phyloP scores from a whole-genome alignment of 169 alveolate genomes.

The Babesia divergens region DNA sequence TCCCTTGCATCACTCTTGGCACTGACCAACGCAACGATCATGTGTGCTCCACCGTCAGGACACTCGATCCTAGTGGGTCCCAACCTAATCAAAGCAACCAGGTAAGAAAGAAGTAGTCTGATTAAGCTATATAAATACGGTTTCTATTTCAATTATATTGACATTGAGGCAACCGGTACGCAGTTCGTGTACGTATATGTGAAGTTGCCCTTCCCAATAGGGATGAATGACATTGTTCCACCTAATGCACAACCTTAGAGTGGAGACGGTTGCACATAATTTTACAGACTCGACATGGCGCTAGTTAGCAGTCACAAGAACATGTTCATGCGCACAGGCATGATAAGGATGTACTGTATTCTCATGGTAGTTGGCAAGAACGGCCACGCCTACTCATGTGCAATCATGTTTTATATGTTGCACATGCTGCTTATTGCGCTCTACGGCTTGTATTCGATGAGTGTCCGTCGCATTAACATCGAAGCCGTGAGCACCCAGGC shows the following conservation, averaged over 20 bases:
- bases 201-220: neutral
- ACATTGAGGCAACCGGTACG: neutral
- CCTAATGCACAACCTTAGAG: neutral
- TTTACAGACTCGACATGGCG: conserved; percentile 32
- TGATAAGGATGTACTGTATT: conserved; percentile 44
- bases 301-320: conserved; percentile 39
- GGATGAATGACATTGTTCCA: neutral
- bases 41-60: conserved; percentile 48
- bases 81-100: conserved; percentile 49
- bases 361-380: conserved; percentile 30
- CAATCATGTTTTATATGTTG: conserved; percentile 4
- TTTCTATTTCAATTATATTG: neutral
- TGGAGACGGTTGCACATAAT: neutral
- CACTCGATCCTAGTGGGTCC: conserved; percentile 62
- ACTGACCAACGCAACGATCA: conserved; percentile 38
- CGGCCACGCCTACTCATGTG: conserved; percentile 16
- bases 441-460: conserved; percentile 19
- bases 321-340: conserved; percentile 11
- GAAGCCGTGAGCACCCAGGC: conserved; percentile 54
- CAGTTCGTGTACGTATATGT: neutral
- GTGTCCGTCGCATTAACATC: conserved; percentile 15
- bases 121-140: neutral
- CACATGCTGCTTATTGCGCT: conserved; percentile 20
- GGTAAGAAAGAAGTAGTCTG: neutral
- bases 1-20: conserved; percentile 49